Conservation (phyloP, 23 red algal species). For the Gracilaria vermiculophylla region DNA sequence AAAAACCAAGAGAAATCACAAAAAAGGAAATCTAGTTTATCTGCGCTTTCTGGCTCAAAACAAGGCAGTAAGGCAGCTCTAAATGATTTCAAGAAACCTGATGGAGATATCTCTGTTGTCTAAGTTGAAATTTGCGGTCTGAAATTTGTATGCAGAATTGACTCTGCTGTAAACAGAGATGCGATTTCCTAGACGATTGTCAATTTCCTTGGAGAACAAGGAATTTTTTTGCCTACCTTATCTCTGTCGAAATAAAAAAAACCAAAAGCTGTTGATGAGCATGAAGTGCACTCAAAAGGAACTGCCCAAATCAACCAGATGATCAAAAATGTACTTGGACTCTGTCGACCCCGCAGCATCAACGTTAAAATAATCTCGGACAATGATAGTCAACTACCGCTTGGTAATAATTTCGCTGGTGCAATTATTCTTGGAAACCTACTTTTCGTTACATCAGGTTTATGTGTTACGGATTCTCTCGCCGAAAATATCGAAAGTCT, state of each 20-base stretch:
- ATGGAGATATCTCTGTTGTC: not conserved
- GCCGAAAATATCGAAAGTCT: no score
- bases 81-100: not conserved
- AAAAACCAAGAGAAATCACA: no score
- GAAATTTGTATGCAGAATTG: conserved; percentile 46
- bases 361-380: not conserved
- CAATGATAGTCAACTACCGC: not conserved
- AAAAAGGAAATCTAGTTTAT: no score
- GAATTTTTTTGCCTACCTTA: not conserved
- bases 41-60: no score
- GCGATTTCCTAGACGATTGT: conserved; percentile 3
- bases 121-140: conserved; percentile 14
- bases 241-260: not conserved
- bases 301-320: not conserved
- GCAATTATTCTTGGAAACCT: no score
- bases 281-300: not conserved
- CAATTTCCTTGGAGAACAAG: conserved; percentile 16
- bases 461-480: no score
- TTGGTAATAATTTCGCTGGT: no score
- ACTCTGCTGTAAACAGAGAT: conserved; percentile 3
- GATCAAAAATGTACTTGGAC: conserved; percentile 34
- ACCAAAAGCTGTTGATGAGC: conserved; percentile 13
- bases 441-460: no score
- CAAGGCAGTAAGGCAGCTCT: no score
- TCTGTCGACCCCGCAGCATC: conserved; percentile 44